phyloP scores from a whole-genome alignment of 805 yeast species.

The Kluyveromyces wickerhamii region DNA sequence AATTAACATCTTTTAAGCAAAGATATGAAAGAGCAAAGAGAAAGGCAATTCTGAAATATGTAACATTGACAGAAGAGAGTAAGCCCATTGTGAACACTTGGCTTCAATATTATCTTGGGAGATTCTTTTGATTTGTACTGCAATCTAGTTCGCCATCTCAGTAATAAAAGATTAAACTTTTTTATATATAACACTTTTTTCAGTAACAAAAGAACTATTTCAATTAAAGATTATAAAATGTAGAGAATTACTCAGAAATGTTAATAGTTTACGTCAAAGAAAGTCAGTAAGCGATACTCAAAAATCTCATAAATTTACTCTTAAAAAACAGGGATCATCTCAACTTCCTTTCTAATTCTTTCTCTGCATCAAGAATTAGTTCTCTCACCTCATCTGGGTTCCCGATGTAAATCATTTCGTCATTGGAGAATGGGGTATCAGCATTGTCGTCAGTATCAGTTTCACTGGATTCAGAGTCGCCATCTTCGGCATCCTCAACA shows the following conservation, averaged over 20 bases:
- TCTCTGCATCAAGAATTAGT: conserved; percentile 14
- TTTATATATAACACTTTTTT: too few species aligned
- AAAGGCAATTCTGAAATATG: conserved; percentile 40
- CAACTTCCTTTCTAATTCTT: conserved; percentile 14
- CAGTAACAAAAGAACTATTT: too few species aligned
- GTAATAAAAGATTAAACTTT: too few species aligned
- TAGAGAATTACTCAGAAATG: too few species aligned
- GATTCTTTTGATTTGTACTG: too few species aligned
- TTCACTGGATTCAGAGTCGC: conserved; percentile 6
- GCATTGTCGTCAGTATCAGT: conserved; percentile 6
- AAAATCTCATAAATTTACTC: too few species aligned
- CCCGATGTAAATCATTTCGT: conserved; percentile 14
- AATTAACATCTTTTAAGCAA: conserved; percentile 41
- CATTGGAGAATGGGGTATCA: conserved; percentile 10
- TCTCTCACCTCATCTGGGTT: conserved; percentile 12
- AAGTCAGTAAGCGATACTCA: too few species aligned
- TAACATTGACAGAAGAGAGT: conserved; percentile 41
- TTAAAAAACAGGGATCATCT: too few species aligned
- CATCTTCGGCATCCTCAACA: conserved; percentile 14
- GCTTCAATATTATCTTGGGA: too few species aligned
- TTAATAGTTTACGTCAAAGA: too few species aligned
- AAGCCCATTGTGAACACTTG: conserved; percentile 43
- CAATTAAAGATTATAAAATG: too few species aligned
- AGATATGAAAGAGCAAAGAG: conserved; percentile 38
- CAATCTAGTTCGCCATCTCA: too few species aligned